Evolutionary conservation across 2,329 filamentous ascomycete species (phyloP).

Genomic region (Cercospora nicotianae): DNA sequence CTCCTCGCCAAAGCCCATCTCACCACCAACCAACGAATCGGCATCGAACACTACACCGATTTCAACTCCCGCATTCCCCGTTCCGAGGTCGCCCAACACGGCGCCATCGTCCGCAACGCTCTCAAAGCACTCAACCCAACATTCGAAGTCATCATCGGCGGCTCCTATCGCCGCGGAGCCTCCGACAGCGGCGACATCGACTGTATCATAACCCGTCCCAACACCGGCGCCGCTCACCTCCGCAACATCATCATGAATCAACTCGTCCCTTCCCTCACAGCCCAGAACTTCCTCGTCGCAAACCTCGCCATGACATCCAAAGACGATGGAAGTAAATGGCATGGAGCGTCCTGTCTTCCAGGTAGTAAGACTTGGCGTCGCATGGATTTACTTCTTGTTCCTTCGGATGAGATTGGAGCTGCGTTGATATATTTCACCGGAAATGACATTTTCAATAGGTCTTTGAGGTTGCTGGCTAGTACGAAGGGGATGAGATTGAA

Average conservation of each 20-base stretch:
- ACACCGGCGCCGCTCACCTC: constrained; percentile 60
- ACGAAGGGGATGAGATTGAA: constrained; percentile 84
- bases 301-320: constrained; percentile 59
- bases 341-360: constrained; percentile 77
- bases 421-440: constrained; percentile 94
- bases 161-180: constrained; percentile 81
- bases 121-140: constrained; percentile 61
- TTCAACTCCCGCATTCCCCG: constrained; percentile 77
- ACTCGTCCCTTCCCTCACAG: constrained; percentile 64
- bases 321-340: constrained; percentile 74
- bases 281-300: constrained; percentile 65
- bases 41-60: constrained; percentile 77
- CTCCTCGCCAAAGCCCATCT: constrained; percentile 62
- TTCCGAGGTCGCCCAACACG: constrained; percentile 70
- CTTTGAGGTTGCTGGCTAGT: constrained; percentile 73
- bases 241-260: constrained; percentile 60
- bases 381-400: constrained; percentile 82
- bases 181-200: constrained; percentile 78
- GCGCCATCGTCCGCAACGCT: constrained; percentile 60
- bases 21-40: constrained; percentile 68
- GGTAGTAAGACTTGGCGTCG: constrained; percentile 67
- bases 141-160: constrained; percentile 73
- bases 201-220: constrained; percentile 72
- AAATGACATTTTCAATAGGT: constrained; percentile 91
- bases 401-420: constrained; percentile 74